phyloP scores from a whole-genome alignment of 2,329 filamentous ascomycete species.

The Penicillium rolfsii region DNA sequence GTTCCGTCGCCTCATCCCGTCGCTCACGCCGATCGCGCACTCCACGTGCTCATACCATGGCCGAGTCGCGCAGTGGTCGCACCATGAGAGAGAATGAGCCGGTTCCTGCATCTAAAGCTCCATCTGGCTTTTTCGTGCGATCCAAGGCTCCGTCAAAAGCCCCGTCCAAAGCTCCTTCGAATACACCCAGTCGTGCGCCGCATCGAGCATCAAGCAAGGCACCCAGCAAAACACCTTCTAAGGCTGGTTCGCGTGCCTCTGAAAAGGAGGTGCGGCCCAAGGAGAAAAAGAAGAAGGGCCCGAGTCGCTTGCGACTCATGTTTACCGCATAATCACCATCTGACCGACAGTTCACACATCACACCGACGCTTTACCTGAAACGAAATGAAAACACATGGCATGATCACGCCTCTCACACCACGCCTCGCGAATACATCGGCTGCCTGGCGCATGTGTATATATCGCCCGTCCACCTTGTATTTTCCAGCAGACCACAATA shows the following conservation, averaged over 20 bases:
- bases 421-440: background rate
- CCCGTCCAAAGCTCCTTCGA: constrained; percentile 18
- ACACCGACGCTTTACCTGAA: background rate
- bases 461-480: background rate
- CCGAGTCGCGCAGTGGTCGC: constrained; percentile 20
- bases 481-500: background rate
- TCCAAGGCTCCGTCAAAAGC: constrained; percentile 5
- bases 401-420: background rate
- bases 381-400: background rate
- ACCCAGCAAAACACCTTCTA: constrained; percentile 24
- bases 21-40: constrained; percentile 39
- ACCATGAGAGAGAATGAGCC: constrained; percentile 26
- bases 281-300: constrained; percentile 44
- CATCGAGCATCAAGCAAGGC: constrained; percentile 17
- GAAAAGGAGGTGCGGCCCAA: constrained; percentile 35
- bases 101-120: constrained; percentile 18
- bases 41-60: constrained; percentile 23
- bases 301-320: constrained; percentile 44
- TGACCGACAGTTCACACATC: background rate
- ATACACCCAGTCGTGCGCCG: constrained; percentile 19
- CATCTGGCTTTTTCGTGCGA: constrained; percentile 29
- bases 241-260: constrained; percentile 27
- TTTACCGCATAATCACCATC: constrained; percentile 33
- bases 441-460: background rate
- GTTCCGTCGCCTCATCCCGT: constrained; percentile 41